Percentiles rank a stretch among this genome's conserved stretches.
phyloP scores from a whole-genome alignment of 495 filamentous ascomycete species.

The Trichocladium uniseriatum region DNA sequence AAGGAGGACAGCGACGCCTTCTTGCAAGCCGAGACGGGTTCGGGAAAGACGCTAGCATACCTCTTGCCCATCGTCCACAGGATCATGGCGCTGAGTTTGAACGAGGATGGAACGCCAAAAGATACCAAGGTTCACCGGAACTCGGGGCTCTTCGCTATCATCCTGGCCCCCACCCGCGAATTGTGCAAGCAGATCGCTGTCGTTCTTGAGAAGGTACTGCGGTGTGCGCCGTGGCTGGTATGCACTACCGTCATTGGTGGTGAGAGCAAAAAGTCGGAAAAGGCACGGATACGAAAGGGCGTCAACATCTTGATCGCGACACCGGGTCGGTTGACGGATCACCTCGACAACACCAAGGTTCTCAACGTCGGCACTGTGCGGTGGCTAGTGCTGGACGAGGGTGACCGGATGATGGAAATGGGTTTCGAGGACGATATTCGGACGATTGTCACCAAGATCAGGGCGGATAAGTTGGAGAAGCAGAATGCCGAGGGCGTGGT shows the following conservation, averaged over 20 bases:
- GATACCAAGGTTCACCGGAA: constrained; percentile 55
- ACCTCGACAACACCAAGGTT: constrained; percentile 82
- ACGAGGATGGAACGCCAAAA: constrained; percentile 36
- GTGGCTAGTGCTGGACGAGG: constrained; percentile 92
- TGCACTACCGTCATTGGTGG: constrained; percentile 88
- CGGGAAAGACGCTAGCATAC: constrained; percentile 93
- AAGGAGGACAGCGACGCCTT: constrained; percentile 85
- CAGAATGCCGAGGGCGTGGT: constrained; percentile 32
- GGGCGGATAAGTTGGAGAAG: constrained; percentile 37
- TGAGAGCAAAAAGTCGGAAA: constrained; percentile 95
- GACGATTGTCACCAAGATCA: constrained; percentile 70
- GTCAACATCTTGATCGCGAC: constrained; percentile 93
- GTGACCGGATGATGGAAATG: constrained; percentile 92
- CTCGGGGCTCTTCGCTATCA: constrained; percentile 85
- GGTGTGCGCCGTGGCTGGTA: constrained; percentile 82
- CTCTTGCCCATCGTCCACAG: constrained; percentile 82
- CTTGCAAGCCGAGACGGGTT: constrained; percentile 93
- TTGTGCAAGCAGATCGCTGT: constrained; percentile 84
- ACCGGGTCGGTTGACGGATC: constrained; percentile 80
- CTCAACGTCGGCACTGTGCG: constrained; percentile 80
- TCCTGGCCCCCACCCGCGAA: constrained; percentile 87
- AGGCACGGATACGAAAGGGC: constrained; percentile 83
- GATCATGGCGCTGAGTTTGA: constrained; percentile 64
- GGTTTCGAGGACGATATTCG: constrained; percentile 85
- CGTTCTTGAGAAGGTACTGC: constrained; percentile 72